These are phyloP conservation scores for Tilletia setariae DNA, from an alignment of 1,284 basidiomycete genomes.

Conservation along the genomic window DNA sequence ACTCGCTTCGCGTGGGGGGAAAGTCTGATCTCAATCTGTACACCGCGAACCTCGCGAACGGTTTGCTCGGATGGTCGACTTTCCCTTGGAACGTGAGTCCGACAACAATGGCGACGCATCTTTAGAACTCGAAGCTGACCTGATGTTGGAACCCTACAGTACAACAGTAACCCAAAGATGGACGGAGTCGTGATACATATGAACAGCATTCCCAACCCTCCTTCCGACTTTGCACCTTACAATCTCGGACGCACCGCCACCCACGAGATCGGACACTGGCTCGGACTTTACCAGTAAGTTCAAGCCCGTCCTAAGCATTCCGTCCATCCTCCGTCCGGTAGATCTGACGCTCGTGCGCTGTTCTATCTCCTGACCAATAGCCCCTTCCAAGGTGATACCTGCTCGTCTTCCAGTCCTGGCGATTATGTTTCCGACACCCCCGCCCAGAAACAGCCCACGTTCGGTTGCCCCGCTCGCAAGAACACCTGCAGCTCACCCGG, in stretches of 20 bases:
- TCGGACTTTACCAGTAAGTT: constrained; percentile 60
- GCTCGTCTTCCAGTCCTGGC: constrained; percentile 53
- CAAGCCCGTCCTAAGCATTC: neutral
- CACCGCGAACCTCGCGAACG: constrained; percentile 54
- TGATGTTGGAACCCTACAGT: neutral
- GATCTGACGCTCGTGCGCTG: neutral
- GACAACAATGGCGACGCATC: neutral
- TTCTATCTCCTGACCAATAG: neutral
- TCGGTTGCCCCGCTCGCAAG: constrained; percentile 28
- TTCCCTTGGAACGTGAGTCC: constrained; percentile 55
- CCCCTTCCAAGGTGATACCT: constrained; percentile 64
- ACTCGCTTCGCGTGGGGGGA: constrained; percentile 57
- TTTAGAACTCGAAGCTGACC: neutral
- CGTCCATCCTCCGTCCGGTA: neutral
- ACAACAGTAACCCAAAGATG: constrained; percentile 38
- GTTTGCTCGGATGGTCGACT: constrained; percentile 57
- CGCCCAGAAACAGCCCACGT: constrained; percentile 28
- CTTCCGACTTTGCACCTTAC: constrained; percentile 59
- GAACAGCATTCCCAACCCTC: constrained; percentile 58
- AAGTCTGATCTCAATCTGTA: constrained; percentile 61
- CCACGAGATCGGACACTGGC: constrained; percentile 59
- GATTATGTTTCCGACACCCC: constrained; percentile 63
- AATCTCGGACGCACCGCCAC: constrained; percentile 62
- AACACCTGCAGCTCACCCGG: constrained; percentile 30
- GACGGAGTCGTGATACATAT: constrained; percentile 61